These are phyloP conservation scores for Solanum hybrid DNA, from an alignment of 305 asterid genomes.

Conservation along the genomic window DNA sequence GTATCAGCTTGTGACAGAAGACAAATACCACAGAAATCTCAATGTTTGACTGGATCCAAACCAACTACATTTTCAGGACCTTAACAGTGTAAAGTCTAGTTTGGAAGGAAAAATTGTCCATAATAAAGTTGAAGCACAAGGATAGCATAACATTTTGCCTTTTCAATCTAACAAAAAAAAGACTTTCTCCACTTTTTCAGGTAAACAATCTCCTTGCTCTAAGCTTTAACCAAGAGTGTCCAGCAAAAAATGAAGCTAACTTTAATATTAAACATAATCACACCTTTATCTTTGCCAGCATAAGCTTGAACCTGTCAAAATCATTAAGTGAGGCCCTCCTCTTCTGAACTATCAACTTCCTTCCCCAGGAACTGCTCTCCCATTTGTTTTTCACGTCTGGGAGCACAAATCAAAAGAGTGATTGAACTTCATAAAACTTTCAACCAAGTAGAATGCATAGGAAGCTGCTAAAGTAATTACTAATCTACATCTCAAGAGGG, in stretches of 20 bases:
- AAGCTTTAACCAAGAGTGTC: neutral
- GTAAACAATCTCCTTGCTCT: neutral
- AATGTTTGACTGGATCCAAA: neutral
- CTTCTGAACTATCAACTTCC: constrained; percentile 88
- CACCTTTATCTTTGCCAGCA: constrained; percentile 93
- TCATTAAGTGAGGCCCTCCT: constrained; percentile 73
- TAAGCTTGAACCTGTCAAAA: constrained; percentile 79
- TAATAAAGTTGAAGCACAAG: neutral
- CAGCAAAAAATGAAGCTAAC: neutral
- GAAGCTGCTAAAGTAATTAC: neutral
- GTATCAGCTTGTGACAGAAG: neutral
- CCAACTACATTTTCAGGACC: neutral
- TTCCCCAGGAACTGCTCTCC: constrained; percentile 94
- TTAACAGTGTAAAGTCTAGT: neutral
- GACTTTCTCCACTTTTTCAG: neutral
- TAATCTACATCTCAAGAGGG: neutral
- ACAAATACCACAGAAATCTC: neutral
- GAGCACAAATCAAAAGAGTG: neutral
- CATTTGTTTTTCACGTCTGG: constrained; percentile 85
- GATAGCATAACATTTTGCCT: neutral
- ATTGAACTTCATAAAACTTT: neutral
- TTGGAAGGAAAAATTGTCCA: neutral
- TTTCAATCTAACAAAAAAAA: neutral
- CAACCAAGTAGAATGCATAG: neutral
- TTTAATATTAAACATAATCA: neutral